Evolutionary conservation across 768 basidiomycete genomes (phyloP).

Genomic region (Tulasnella sp.): DNA sequence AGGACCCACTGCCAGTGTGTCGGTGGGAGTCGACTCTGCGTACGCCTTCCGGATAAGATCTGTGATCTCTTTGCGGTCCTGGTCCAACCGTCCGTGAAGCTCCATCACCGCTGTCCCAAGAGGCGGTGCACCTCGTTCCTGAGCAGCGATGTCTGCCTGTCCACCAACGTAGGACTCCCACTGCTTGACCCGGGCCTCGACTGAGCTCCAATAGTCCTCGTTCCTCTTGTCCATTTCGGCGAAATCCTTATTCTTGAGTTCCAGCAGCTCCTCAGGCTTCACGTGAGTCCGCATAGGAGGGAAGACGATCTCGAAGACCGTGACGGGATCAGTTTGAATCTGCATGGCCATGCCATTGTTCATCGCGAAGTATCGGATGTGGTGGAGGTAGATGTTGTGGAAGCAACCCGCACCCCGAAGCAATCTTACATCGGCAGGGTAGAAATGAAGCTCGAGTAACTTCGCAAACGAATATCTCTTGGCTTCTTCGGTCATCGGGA

Average conservation of each 20-base stretch:
- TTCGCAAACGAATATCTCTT: slow-evolving; percentile 92
- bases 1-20: slow-evolving; percentile 82
- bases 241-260: slow-evolving; percentile 90
- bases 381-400: slow-evolving; percentile 92
- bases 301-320: slow-evolving; percentile 80
- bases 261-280: slow-evolving; percentile 79
- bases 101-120: slow-evolving; percentile 43
- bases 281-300: slow-evolving; percentile 85
- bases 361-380: slow-evolving; percentile 84
- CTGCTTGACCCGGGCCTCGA: slow-evolving; percentile 38
- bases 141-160: slow-evolving; percentile 33
- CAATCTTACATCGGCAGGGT: slow-evolving; percentile 79
- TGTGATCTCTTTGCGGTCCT: slow-evolving; percentile 61
- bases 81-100: slow-evolving; percentile 68
- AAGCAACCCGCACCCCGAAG: slow-evolving; percentile 87
- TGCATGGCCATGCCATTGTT: slow-evolving; percentile 74
- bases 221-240: slow-evolving; percentile 69
- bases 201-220: slow-evolving; percentile 46
- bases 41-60: slow-evolving; percentile 75
- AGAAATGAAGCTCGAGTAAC: slow-evolving; percentile 93
- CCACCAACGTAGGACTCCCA: slow-evolving; percentile 28
- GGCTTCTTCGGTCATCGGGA: slow-evolving; percentile 87
- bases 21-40: slow-evolving; percentile 70
- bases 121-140: slow-evolving; percentile 45
- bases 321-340: slow-evolving; percentile 80